Conservation (phyloP, 2,329 filamentous ascomycete genomes). For the Taxawa tesnikishii region DNA sequence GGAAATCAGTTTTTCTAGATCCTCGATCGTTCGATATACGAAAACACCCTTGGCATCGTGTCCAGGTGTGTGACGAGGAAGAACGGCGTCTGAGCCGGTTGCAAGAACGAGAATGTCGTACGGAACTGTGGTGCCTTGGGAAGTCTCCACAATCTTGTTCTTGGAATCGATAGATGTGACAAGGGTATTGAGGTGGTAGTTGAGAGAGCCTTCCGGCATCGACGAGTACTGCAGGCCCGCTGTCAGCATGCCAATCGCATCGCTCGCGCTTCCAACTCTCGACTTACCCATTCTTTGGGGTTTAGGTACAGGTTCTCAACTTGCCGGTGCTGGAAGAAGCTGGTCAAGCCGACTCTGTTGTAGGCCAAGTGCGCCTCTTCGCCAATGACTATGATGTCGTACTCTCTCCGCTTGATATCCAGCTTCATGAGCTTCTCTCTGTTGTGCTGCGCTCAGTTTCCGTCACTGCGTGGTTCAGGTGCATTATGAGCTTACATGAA, state of each 20-base stretch:
- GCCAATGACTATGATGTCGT: constrained; percentile 73
- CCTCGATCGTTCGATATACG: constrained; percentile 77
- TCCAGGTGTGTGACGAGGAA: constrained; percentile 61
- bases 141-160: constrained; percentile 56
- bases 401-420: constrained; percentile 62
- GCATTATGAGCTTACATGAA: constrained; percentile 56
- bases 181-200: constrained; percentile 62
- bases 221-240: constrained; percentile 46
- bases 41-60: constrained; percentile 75
- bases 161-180: constrained; percentile 55
- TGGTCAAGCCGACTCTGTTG: constrained; percentile 79
- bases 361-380: constrained; percentile 83
- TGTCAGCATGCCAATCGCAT: neutral
- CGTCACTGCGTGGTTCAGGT: neutral
- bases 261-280: neutral
- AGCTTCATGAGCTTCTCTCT: constrained; percentile 85
- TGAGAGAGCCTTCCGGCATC: constrained; percentile 54
- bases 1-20: constrained; percentile 63
- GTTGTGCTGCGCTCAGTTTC: constrained; percentile 5
- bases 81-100: constrained; percentile 72
- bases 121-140: constrained; percentile 53
- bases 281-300: constrained; percentile 62
- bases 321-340: constrained; percentile 75
- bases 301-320: constrained; percentile 86
- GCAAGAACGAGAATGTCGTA: constrained; percentile 78